Evolutionary conservation across 345 rosid species (phyloP), one percentile per base, ranked within the genome.

Genomic region (Luvunga scandens): DNA sequence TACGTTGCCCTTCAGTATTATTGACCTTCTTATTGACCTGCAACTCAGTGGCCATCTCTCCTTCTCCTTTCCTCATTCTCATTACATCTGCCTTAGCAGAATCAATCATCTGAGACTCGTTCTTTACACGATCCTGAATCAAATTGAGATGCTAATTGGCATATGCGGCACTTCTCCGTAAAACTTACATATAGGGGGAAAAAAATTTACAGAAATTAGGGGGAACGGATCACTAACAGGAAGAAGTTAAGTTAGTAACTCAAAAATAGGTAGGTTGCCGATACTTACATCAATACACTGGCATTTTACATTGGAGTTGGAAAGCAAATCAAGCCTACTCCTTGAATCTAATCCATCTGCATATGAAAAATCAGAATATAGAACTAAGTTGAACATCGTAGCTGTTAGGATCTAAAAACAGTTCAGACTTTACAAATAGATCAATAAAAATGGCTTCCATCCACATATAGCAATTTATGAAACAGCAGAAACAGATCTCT

Each of bases 251-350:
- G 25, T 53, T 31, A 31, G 19, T 2, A 10, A 45, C 30, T 28
- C 7, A 38, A 73, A 63, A 34, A 59, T 48, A 76, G n/a, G 28
- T 39, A 8, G 21, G 53, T 33, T 81, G 33, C 18, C 24, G 4
- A 30, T 24, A 80, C 94, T 92, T 81, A 90, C 93, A 75, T 72
- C 80, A 71, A 24, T 59, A 62, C 74, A 65, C 36, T 84, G 87
- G 72, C 84, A 71, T 71, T 83, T 85, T 28, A 79, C 87, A 77
- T 81, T 85, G 36, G 72, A 72, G 39, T 27, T 72, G 25, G 86
- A 73, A 31, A 83, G 87, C 75, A 85, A 75, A 76, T 87, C 83
- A 70, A 77, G 84, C 81, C 79, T 83, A 76, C 82, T 84, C 72
- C 71, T 82, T 22, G 72, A 70, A 65, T 71, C 39, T 66, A 74